These are phyloP conservation scores for Aspergillus sp. DNA, from an alignment of 2,329 filamentous ascomycete genomes.

Conservation along the genomic window DNA sequence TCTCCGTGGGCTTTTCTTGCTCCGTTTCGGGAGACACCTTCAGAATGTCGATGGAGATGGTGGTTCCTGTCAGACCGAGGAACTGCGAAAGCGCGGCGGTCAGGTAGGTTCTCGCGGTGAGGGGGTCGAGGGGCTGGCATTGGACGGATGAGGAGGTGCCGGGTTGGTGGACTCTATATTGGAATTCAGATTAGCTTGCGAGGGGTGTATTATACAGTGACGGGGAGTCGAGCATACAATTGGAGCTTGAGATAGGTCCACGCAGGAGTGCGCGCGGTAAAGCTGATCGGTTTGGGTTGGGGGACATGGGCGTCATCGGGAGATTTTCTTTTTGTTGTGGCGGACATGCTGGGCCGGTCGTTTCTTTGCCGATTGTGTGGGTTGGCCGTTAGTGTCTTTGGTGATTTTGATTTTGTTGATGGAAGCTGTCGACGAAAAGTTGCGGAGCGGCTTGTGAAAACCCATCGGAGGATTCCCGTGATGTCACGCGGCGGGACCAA, in stretches of 20 bases:
- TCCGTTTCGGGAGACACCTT: conserved; percentile 27
- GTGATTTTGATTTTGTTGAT: not conserved
- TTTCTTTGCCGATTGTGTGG: not conserved
- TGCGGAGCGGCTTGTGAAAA: conserved; percentile 7
- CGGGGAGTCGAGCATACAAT: conserved; percentile 27
- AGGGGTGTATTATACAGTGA: not conserved
- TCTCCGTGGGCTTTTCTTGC: not conserved
- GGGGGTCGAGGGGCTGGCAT: conserved; percentile 37
- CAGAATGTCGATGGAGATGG: conserved; percentile 49
- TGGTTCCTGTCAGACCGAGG: conserved; percentile 46
- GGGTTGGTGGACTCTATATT: conserved; percentile 29
- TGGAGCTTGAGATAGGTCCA: conserved; percentile 46
- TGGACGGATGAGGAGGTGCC: conserved; percentile 14
- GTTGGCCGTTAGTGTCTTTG: not conserved
- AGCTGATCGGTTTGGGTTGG: conserved; percentile 23
- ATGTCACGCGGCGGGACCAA: conserved; percentile 17
- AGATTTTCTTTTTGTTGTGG: conserved; percentile 25
- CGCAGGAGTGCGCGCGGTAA: conserved; percentile 43
- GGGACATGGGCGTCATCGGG: conserved; percentile 6
- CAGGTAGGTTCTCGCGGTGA: conserved; percentile 48
- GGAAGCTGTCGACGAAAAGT: not conserved
- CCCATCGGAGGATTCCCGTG: conserved; percentile 15
- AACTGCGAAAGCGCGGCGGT: conserved; percentile 47
- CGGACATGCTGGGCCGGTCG: not conserved
- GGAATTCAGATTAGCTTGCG: not conserved